A percentile compares a stretch with the other conserved stretches of the same genome.
phyloP scores from a whole-genome alignment of 2,329 filamentous ascomycete species.

The Diaporthe velutina region DNA sequence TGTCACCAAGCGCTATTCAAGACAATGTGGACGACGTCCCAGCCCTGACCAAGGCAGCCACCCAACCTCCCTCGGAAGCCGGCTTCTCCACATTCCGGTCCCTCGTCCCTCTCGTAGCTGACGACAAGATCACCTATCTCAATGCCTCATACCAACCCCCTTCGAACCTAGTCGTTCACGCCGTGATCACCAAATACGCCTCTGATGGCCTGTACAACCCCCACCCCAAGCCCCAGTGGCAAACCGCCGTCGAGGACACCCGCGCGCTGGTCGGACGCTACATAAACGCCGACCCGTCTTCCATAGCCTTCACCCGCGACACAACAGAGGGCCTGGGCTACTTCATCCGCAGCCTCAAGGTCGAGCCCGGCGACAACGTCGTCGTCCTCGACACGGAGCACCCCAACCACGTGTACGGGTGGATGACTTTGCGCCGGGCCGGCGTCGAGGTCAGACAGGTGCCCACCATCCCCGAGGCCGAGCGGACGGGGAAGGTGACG shows the following conservation, averaged over 20 bases:
- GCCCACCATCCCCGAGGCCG: constrained; percentile 39
- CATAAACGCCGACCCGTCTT: constrained; percentile 45
- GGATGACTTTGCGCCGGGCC: constrained; percentile 44
- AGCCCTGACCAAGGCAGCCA: neutral
- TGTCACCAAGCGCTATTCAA: constrained; percentile 6
- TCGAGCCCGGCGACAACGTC: constrained; percentile 49
- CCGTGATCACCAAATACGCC: constrained; percentile 46
- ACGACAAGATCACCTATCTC: constrained; percentile 44
- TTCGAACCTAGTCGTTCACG: constrained; percentile 49
- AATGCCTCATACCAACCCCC: constrained; percentile 49
- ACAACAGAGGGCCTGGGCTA: constrained; percentile 49
- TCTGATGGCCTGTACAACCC: constrained; percentile 44
- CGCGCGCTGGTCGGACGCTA: constrained; percentile 45
- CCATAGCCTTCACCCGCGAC: constrained; percentile 49
- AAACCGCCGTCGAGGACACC: constrained; percentile 41
- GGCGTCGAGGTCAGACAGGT: constrained; percentile 49
- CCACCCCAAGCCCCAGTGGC: constrained; percentile 46
- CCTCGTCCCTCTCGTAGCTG: constrained; percentile 42
- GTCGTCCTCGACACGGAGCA: constrained; percentile 50
- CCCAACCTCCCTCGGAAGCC: constrained; percentile 3
- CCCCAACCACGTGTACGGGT: constrained; percentile 49
- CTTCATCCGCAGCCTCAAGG: constrained; percentile 45
- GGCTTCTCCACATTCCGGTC: constrained; percentile 42
- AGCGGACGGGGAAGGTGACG: constrained; percentile 5
- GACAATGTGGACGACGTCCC: neutral